Evolutionary conservation across 2,329 filamentous ascomycete genomes (phyloP).

Genomic region (Venturiaceae sp.): DNA sequence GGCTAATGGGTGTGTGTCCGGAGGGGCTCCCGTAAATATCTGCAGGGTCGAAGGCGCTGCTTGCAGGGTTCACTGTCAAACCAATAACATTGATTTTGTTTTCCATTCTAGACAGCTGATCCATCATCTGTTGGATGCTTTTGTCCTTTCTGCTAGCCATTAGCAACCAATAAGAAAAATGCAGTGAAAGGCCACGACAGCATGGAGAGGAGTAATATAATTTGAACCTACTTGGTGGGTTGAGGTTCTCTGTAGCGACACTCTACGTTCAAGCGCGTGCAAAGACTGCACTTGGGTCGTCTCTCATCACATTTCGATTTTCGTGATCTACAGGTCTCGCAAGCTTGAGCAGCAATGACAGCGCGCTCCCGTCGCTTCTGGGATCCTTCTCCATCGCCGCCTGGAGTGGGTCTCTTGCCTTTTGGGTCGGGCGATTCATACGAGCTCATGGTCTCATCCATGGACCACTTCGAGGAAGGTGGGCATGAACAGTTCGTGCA

Average conservation of each 20-base stretch:
- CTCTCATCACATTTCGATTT: constrained; percentile 58
- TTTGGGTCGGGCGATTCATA: not conserved
- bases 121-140: constrained; percentile 2
- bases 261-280: constrained; percentile 45
- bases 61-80: not conserved
- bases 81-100: constrained; percentile 6
- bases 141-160: constrained; percentile 6
- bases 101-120: not conserved
- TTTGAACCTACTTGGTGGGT: constrained; percentile 35
- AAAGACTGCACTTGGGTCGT: constrained; percentile 51
- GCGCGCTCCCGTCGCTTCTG: constrained; percentile 16
- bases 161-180: not conserved
- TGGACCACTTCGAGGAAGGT: not conserved
- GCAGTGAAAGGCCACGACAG: not conserved
- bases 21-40: not conserved
- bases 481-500: not conserved
- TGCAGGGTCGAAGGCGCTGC: not conserved
- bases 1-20: not conserved
- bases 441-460: not conserved
- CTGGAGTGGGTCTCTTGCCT: not conserved
- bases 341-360: constrained; percentile 45
- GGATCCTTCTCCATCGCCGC: not conserved
- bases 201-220: no score
- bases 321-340: constrained; percentile 48
- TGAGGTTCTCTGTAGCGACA: constrained; percentile 52